Base-by-base conservation (phyloP, 345 rosid species). In the Fremontodendron californicum region DNA sequence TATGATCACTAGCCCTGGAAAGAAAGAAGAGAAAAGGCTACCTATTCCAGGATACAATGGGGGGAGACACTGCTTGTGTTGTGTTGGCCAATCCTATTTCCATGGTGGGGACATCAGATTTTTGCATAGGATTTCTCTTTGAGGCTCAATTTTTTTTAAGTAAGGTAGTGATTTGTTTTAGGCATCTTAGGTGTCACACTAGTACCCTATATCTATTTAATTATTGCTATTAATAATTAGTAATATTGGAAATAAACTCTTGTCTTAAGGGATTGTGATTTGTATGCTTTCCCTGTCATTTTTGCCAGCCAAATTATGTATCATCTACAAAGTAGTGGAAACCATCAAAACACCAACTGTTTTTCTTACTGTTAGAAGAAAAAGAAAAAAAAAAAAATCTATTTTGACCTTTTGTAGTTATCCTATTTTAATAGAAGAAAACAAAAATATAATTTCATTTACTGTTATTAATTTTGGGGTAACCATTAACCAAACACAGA, bases 11-110 rank as follows among this genome's bases (percentile, higher is more conserved):
- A 57, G 64, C 74, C 72, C 15, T 70, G 46, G 15, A 61, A 35
- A 45, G 55, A 55, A 27, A 40, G 35, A 79, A 61, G 55, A 55
- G 35, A 40, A 45, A 79, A 61, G 79, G 67, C 70, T 62, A 52
- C 39, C 52, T 6, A 15, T 12, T 58, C 43, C 37, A 18, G 23
- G 65, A 74, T 0, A 18, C 46, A 49, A 2, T 19, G 2, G 40
- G 40, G 40, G 52, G 52, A 31, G 65, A 43, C 65, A 66, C 13
- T 12, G 39, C 65, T 13, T 29, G 65, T 29, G 65, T 2, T 61
- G 9, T 61, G 65, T 61, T 61, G 39, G 65, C 65, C 39, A 29
- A 27, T 19, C 18, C 64, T 27, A 27, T 2, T 16, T 9, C 40
- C 1, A 49, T 71, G 29, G 75, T 71, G 61, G 75, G 75, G 61